Evolutionary conservation across 2,329 filamentous ascomycete species (phyloP).

Genomic region (Diaporthe amygdali): DNA sequence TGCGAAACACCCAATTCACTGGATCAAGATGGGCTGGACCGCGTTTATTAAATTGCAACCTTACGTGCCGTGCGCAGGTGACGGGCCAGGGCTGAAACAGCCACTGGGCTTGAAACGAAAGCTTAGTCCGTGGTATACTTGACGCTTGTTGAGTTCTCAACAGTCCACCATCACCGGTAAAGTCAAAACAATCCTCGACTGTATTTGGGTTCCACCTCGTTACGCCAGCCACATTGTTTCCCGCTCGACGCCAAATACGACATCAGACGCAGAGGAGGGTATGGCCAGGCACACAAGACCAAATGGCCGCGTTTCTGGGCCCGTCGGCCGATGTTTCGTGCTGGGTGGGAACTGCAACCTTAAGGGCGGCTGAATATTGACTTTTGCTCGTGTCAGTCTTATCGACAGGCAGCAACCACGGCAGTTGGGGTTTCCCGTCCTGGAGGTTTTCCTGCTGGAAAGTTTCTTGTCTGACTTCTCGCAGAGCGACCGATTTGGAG

Average conservation of each 20-base stretch:
- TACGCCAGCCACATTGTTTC: slow-evolving; percentile 8
- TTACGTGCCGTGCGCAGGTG: slow-evolving; percentile 20
- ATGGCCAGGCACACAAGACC: not conserved
- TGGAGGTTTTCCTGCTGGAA: not conserved
- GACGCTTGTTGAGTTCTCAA: not conserved
- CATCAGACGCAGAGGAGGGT: not conserved
- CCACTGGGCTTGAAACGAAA: slow-evolving; percentile 8
- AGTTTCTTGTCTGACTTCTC: not conserved
- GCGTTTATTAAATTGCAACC: slow-evolving; percentile 9
- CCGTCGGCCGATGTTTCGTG: not conserved
- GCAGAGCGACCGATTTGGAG: not conserved
- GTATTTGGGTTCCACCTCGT: not conserved
- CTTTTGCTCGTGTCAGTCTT: not conserved
- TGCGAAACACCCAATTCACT: slow-evolving; percentile 3
- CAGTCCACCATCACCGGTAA: not conserved
- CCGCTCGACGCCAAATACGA: not conserved
- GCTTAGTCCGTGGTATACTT: slow-evolving; percentile 7
- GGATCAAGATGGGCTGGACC: not conserved
- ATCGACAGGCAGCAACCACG: not conserved
- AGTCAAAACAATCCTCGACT: not conserved
- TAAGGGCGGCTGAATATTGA: not conserved
- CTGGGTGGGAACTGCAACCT: not conserved
- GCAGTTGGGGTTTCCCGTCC: not conserved
- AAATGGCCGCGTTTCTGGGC: not conserved
- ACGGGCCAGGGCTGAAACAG: slow-evolving; percentile 20